Evolutionary conservation across 2,329 filamentous ascomycete genomes (phyloP), one percentile per base, ranked within the genome.

Genomic region (Lachnellula subtilissima): DNA sequence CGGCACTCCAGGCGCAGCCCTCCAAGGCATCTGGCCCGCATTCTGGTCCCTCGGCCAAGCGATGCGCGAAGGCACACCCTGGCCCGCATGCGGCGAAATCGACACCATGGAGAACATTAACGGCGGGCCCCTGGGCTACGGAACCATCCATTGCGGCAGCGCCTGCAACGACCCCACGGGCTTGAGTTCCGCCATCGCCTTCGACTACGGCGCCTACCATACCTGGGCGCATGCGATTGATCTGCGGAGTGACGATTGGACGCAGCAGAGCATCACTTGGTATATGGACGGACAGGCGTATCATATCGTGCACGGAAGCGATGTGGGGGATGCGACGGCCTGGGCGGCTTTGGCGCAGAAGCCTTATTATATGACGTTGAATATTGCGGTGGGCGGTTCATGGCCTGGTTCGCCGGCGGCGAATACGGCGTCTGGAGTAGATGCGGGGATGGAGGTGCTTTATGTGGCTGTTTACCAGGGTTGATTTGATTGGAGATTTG

Each of bases 91-190:
- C 53, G 63, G 61, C 32, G 63, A 65, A 39, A 65, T 65, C 52
- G 63, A 65, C 47, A 65, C 63, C 8, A 58, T 65, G n/a, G 61
- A 65, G 48, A 63, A 62, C 48, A 40, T 65, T 35, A 57, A 62
- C 47, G 63, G 63, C 2, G 46, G 17, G 3, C 8, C 53, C 2
- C 46, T 56, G 3, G 61, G 61, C 11, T 55, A 54, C 17, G 60
- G 61, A 0, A 65, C 63, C 3, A 23, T 65, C 9, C 63, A 65
- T 28, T 65, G 61, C 37, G 62, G 62, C 2, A 15, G 40, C 4
- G 43, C 50, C 7, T 63, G 63, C 48, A 43, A 62, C 6, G 63
- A 63, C 36, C 51, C 54, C 15, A 49, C 50, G 1, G 63, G 63
- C 3, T n/a, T 62, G 4, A 39, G 39, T 9, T 11, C 40, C 2